phyloP scores from a whole-genome alignment of 1,284 basidiomycete species.

The Cutaneotrichosporon arboriforme region DNA sequence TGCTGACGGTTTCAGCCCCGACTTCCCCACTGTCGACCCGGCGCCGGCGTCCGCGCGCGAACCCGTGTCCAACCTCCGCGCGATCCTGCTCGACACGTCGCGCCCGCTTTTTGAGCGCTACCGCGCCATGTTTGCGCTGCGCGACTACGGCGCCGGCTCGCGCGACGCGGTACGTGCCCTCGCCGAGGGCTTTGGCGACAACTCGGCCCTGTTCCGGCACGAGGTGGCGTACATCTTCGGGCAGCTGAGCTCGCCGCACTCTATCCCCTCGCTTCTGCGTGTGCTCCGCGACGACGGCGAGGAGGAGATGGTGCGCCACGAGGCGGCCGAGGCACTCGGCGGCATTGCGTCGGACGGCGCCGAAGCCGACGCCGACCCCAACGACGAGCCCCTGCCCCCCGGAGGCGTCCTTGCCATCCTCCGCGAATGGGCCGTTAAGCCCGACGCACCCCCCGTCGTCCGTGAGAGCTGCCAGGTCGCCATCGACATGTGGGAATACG shows the following conservation, averaged over 20 bases:
- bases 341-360: conserved; percentile 81
- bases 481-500: conserved; percentile 96
- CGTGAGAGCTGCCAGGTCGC: conserved; percentile 95
- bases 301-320: conserved; percentile 97
- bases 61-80: conserved; percentile 54
- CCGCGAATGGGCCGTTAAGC: conserved; percentile 72
- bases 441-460: conserved; percentile 81
- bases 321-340: conserved; percentile 96
- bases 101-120: conserved; percentile 88
- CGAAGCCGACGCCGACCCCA: conserved; percentile 33
- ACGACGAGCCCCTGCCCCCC: conserved; percentile 31
- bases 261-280: conserved; percentile 74
- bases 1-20: conserved; percentile 50
- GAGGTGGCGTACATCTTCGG: conserved; percentile 98
- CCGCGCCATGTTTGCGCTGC: conserved; percentile 94
- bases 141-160: conserved; percentile 69
- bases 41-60: conserved; percentile 59
- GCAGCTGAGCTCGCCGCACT: conserved; percentile 83
- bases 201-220: conserved; percentile 88
- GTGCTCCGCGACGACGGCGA: conserved; percentile 71
- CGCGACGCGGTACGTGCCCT: conserved; percentile 77
- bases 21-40: conserved; percentile 86
- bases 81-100: conserved; percentile 62
- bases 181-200: conserved; percentile 79
- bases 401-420: conserved; percentile 72